phyloP scores from a whole-genome alignment of 2,329 filamentous ascomycete genomes.

The Corniculantispora saksenae region DNA sequence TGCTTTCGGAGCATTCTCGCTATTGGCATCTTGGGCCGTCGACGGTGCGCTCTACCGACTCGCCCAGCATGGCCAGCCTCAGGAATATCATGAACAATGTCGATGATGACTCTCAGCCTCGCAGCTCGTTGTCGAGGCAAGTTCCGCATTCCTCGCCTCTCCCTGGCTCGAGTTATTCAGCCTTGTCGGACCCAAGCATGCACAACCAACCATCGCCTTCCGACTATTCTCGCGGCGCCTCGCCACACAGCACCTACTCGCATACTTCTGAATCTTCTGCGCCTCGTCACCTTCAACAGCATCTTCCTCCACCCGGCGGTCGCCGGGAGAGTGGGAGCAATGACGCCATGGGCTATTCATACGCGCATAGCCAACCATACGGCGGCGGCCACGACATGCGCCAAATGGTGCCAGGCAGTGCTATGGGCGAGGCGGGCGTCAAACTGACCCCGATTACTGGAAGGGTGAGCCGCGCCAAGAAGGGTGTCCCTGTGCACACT shows the following conservation, averaged over 20 bases:
- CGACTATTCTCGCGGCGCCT: slow-evolving; percentile 38
- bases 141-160: slow-evolving; percentile 9
- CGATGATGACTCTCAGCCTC: slow-evolving; percentile 44
- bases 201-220: slow-evolving; percentile 32
- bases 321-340: slow-evolving; percentile 9
- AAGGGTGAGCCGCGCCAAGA: slow-evolving; percentile 59
- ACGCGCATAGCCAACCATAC: slow-evolving; percentile 13
- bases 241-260: slow-evolving; percentile 29
- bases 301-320: not conserved
- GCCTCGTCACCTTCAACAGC: slow-evolving; percentile 14
- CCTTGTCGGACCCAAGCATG: slow-evolving; percentile 33
- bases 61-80: slow-evolving; percentile 54
- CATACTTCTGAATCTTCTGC: slow-evolving; percentile 14
- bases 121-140: not conserved
- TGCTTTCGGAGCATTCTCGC: slow-evolving; percentile 10
- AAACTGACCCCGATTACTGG: slow-evolving; percentile 59
- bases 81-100: slow-evolving; percentile 59
- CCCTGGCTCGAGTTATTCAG: slow-evolving; percentile 39
- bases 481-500: slow-evolving; percentile 58
- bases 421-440: slow-evolving; percentile 41
- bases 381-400: slow-evolving; percentile 32
- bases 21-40: slow-evolving; percentile 28
- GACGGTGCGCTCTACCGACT: slow-evolving; percentile 38
- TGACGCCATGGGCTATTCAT: slow-evolving; percentile 10
- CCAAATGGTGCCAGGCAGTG: slow-evolving; percentile 39